These are phyloP conservation scores for Chenopodium formosanum DNA, from an alignment of 148 eudicot genomes.

Conservation along the genomic window DNA sequence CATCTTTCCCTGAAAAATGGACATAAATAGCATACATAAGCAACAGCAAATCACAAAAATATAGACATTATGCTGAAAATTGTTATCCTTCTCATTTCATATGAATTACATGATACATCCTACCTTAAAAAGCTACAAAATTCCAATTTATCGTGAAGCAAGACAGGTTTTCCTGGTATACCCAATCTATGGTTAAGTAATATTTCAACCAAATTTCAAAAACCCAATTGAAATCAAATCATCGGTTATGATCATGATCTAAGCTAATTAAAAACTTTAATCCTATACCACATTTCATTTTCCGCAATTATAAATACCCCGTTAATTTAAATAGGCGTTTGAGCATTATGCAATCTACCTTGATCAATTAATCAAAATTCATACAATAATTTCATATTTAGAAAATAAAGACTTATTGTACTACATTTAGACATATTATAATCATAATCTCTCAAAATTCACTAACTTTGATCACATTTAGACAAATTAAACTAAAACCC, in stretches of 20 bases:
- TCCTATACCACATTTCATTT: background rate
- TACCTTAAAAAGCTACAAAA: background rate
- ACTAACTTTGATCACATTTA: background rate
- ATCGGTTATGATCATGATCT: constrained; percentile 14
- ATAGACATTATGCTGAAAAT: background rate
- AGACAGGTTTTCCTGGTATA: background rate
- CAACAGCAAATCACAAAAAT: background rate
- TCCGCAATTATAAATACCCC: background rate
- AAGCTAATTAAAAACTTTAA: background rate
- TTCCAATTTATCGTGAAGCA: background rate
- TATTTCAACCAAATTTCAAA: background rate
- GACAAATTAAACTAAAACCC: constrained; percentile 8
- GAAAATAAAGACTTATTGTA: background rate
- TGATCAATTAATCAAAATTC: background rate
- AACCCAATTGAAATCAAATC: background rate
- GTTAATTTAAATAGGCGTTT: background rate
- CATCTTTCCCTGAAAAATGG: constrained; percentile 61
- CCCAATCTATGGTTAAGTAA: background rate
- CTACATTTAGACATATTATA: background rate
- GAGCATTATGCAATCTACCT: background rate
- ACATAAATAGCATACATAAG: constrained; percentile 26
- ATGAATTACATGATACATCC: background rate
- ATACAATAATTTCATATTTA: too few relatives aligned
- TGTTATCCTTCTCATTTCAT: background rate
- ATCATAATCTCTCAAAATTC: background rate